These are phyloP conservation scores for Apostasia ramifera DNA, from an alignment of 106 monocot species.

Conservation along the genomic window DNA sequence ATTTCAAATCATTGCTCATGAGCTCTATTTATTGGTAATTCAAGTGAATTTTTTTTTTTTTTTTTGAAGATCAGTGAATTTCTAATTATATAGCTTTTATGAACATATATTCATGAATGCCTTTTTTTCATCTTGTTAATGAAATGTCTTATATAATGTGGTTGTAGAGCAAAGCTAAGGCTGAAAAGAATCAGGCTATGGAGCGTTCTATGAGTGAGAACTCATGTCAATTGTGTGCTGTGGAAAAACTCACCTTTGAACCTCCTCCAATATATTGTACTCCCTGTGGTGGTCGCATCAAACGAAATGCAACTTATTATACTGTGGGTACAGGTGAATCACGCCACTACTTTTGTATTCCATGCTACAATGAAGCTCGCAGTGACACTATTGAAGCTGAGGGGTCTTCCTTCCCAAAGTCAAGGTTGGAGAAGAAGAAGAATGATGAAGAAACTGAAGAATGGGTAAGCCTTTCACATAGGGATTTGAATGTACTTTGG, in stretches of 20 bases:
- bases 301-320: constrained; percentile 89
- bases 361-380: constrained; percentile 86
- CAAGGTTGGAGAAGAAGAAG: constrained; percentile 85
- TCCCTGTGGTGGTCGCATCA: constrained; percentile 95
- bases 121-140: neutral
- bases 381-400: constrained; percentile 84
- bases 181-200: constrained; percentile 97
- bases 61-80: too few species aligned
- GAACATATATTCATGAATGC: neutral
- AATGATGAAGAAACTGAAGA: constrained; percentile 98
- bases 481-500: neutral
- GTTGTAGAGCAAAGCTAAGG: constrained; percentile 90
- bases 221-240: constrained; percentile 89
- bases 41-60: too few species aligned
- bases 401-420: constrained; percentile 42
- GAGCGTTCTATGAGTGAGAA: constrained; percentile 88
- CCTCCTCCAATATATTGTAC: constrained; percentile 99
- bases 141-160: neutral
- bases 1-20: too few species aligned
- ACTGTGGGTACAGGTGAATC: constrained; percentile 73
- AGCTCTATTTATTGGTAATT: too few species aligned
- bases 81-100: too few species aligned
- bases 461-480: constrained; percentile 41
- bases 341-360: constrained; percentile 75
- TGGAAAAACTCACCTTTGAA: constrained; percentile 93